These are phyloP conservation scores for Desmodesmus armatus DNA, from an alignment of 139 green algal genomes.

Conservation along the genomic window DNA sequence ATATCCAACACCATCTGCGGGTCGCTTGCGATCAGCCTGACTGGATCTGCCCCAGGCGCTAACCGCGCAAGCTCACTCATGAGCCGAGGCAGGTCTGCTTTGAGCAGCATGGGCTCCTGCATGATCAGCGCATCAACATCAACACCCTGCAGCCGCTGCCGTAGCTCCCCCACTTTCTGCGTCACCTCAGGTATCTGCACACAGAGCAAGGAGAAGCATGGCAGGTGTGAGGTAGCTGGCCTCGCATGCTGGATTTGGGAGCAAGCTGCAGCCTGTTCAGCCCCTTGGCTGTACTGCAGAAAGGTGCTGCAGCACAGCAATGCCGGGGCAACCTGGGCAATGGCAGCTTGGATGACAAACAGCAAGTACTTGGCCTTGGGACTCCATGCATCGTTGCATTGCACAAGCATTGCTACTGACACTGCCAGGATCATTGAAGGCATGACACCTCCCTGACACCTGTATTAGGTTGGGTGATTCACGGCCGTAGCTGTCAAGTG, in stretches of 20 bases:
- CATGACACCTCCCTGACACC: too few species aligned
- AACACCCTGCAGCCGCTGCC: conserved; percentile 25
- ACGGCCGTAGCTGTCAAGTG: too few species aligned
- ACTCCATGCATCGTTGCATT: too few species aligned
- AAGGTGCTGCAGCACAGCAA: too few species aligned
- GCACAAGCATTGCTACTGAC: too few species aligned
- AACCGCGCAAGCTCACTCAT: conserved; percentile 46
- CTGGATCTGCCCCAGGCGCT: conserved; percentile 40
- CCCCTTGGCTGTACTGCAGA: too few species aligned
- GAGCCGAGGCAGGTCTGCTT: conserved; percentile 38
- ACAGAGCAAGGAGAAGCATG: neutral
- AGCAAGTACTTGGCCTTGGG: too few species aligned
- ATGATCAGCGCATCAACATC: conserved; percentile 47
- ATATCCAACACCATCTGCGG: conserved; percentile 29
- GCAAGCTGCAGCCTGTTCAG: too few species aligned
- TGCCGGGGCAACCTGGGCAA: too few species aligned
- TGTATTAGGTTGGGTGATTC: too few species aligned
- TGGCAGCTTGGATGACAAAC: too few species aligned
- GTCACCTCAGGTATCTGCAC: conserved; percentile 14
- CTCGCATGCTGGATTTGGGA: neutral
- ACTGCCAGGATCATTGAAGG: too few species aligned
- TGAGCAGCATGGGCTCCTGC: conserved; percentile 51
- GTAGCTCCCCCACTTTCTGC: conserved; percentile 14
- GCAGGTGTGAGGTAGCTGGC: neutral
- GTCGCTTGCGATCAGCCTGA: neutral